These are phyloP conservation scores for Linderina pennispora DNA, from an alignment of 192 early-diverging fungal genomes.

Conservation along the genomic window DNA sequence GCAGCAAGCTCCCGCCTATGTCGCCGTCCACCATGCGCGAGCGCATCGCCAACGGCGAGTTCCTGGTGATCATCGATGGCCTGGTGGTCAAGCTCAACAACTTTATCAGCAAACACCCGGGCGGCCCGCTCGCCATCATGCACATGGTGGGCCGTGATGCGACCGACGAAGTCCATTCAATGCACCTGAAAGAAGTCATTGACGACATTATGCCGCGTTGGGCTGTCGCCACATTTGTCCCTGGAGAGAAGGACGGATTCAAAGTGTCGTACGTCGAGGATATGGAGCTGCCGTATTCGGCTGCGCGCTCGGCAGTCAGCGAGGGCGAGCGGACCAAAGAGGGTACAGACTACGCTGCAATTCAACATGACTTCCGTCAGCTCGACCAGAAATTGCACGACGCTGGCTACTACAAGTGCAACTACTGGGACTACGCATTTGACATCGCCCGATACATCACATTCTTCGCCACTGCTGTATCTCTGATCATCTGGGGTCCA, in stretches of 20 bases:
- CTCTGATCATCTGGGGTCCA: conserved; percentile 29
- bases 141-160: conserved; percentile 88
- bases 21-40: conserved; percentile 28
- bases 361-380: conserved; percentile 53
- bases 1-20: conserved; percentile 29
- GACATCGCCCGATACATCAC: conserved; percentile 41
- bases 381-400: conserved; percentile 61
- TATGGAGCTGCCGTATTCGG: conserved; percentile 34
- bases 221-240: conserved; percentile 51
- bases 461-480: conserved; percentile 22
- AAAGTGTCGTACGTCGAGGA: conserved; percentile 37
- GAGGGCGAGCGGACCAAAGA: conserved; percentile 7
- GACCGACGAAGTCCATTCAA: conserved; percentile 79
- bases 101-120: conserved; percentile 81
- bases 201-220: conserved; percentile 70
- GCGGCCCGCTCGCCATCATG: conserved; percentile 82
- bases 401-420: conserved; percentile 60
- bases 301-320: conserved; percentile 9
- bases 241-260: conserved; percentile 5
- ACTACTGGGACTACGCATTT: conserved; percentile 48
- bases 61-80: conserved; percentile 73
- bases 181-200: conserved; percentile 81
- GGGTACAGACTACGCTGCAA: conserved; percentile 39
- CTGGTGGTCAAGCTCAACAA: conserved; percentile 87
- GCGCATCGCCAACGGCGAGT: conserved; percentile 56